A percentile compares a stretch with the other conserved stretches of the same genome.
Conservation (phyloP, 2,329 filamentous ascomycete genomes). For the Fusarium beomiforme region DNA sequence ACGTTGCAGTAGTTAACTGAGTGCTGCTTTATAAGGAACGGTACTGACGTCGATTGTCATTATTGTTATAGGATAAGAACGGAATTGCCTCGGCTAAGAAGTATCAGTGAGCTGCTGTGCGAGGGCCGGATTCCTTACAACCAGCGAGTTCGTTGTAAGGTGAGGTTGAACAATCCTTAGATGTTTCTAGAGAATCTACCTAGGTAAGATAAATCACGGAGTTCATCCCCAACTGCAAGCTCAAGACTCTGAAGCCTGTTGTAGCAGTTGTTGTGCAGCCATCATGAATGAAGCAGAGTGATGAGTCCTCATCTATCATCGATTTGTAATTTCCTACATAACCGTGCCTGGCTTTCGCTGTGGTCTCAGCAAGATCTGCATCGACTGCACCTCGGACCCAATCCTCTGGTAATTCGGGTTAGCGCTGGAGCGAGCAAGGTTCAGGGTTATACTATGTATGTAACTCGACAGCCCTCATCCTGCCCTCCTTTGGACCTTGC, state of each 20-base stretch:
- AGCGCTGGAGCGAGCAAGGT: constrained; percentile 37
- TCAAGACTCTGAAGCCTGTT: not conserved
- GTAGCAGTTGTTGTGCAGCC: not conserved
- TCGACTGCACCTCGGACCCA: constrained; percentile 34
- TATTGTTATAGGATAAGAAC: constrained; percentile 1
- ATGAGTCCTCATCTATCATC: too few species aligned
- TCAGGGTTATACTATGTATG: constrained; percentile 39
- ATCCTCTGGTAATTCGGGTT: constrained; percentile 35
- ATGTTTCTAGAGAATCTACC: not conserved
- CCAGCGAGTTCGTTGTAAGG: constrained; percentile 1
- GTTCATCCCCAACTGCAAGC: not conserved
- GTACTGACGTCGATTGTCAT: not conserved
- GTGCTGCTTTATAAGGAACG: not conserved
- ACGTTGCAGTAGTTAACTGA: constrained; percentile 12
- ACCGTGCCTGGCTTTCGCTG: not conserved
- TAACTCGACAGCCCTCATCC: constrained; percentile 34
- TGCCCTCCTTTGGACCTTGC: constrained; percentile 23
- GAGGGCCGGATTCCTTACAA: constrained; percentile 10
- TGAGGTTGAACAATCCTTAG: not conserved
- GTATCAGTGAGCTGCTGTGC: constrained; percentile 16
- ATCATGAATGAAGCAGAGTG: not conserved
- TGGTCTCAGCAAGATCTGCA: constrained; percentile 15
- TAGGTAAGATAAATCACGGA: not conserved
- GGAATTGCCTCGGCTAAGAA: constrained; percentile 8
- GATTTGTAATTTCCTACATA: not conserved